A percentile compares a stretch with the other conserved stretches of the same genome.
These are phyloP conservation scores for Leishmania tarentolae DNA, from an alignment of 208 protist species.

Conservation along the genomic window DNA sequence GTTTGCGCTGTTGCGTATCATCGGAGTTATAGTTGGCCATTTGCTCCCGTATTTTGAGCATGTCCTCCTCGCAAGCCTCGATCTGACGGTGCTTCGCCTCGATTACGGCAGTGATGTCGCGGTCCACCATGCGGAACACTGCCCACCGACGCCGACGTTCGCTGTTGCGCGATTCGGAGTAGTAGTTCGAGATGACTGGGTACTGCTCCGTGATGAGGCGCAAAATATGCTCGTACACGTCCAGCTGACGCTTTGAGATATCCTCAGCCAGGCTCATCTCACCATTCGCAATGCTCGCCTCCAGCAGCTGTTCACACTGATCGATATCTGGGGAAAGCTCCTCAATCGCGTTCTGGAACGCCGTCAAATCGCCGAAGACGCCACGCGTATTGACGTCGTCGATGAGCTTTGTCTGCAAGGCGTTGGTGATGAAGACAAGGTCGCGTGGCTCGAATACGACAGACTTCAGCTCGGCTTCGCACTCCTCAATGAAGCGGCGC, in stretches of 20 bases:
- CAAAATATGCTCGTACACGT: conserved; percentile 88
- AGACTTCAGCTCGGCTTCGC: conserved; percentile 67
- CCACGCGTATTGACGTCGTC: conserved; percentile 81
- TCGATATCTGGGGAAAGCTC: conserved; percentile 86
- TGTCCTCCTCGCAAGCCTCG: conserved; percentile 89
- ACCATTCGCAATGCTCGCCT: conserved; percentile 86
- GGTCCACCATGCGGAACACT: conserved; percentile 91
- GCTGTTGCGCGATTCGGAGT: conserved; percentile 71
- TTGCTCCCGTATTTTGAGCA: conserved; percentile 84
- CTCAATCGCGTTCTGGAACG: conserved; percentile 86
- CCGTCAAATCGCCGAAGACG: conserved; percentile 77
- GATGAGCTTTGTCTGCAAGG: conserved; percentile 80
- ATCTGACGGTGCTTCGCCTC: conserved; percentile 85
- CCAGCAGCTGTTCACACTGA: conserved; percentile 88
- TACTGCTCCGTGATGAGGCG: conserved; percentile 89
- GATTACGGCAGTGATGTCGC: conserved; percentile 89
- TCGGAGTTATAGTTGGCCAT: conserved; percentile 87
- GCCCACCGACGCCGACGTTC: conserved; percentile 88
- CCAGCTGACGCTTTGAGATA: conserved; percentile 82
- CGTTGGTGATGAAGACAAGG: conserved; percentile 81
- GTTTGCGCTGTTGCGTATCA: conserved; percentile 78
- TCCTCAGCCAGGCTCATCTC: conserved; percentile 91
- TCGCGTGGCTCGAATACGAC: conserved; percentile 84
- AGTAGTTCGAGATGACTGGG: conserved; percentile 83
- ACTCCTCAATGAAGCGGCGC: conserved; percentile 80